phyloP scores from a whole-genome alignment of 2,329 filamentous ascomycete species.

The Elsinoe fawcettii region DNA sequence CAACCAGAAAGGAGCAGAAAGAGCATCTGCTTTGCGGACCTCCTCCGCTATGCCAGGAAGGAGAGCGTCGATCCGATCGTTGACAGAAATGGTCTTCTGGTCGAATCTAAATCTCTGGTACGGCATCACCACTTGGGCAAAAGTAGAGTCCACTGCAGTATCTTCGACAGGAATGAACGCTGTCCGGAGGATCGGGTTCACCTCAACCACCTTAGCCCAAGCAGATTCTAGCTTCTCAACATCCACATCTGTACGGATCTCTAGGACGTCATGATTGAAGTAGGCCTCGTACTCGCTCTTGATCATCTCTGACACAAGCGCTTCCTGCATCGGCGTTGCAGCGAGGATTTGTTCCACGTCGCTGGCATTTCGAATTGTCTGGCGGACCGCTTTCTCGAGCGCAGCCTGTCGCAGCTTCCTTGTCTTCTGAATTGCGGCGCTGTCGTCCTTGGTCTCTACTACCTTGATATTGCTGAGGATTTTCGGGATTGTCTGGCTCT shows the following conservation, averaged over 20 bases:
- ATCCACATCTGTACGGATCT: conserved; percentile 50
- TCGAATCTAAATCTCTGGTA: conserved; percentile 26
- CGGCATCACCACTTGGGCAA: conserved; percentile 48
- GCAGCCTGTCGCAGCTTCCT: neutral
- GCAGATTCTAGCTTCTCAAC: conserved; percentile 50
- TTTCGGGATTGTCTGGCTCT: conserved; percentile 56
- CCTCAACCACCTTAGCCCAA: conserved; percentile 52
- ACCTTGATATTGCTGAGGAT: conserved; percentile 39
- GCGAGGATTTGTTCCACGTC: conserved; percentile 57
- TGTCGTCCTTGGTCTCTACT: conserved; percentile 16
- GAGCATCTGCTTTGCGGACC: conserved; percentile 30
- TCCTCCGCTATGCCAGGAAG: conserved; percentile 31
- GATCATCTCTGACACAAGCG: conserved; percentile 76
- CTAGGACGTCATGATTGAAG: conserved; percentile 75
- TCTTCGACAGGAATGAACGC: conserved; percentile 61
- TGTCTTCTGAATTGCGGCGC: neutral
- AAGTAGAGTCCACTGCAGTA: conserved; percentile 47
- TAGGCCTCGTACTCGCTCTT: conserved; percentile 67
- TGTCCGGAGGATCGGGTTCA: conserved; percentile 67
- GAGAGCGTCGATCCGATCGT: conserved; percentile 25
- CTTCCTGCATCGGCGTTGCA: conserved; percentile 76
- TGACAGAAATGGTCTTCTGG: conserved; percentile 19
- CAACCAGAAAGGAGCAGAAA: conserved; percentile 27
- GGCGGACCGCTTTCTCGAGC: conserved; percentile 6
- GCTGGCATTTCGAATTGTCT: conserved; percentile 13